Percentiles rank a stretch among this genome's conserved stretches.
Conservation (phyloP, 2,329 filamentous ascomycete genomes). For the Fusarium miscanthi region DNA sequence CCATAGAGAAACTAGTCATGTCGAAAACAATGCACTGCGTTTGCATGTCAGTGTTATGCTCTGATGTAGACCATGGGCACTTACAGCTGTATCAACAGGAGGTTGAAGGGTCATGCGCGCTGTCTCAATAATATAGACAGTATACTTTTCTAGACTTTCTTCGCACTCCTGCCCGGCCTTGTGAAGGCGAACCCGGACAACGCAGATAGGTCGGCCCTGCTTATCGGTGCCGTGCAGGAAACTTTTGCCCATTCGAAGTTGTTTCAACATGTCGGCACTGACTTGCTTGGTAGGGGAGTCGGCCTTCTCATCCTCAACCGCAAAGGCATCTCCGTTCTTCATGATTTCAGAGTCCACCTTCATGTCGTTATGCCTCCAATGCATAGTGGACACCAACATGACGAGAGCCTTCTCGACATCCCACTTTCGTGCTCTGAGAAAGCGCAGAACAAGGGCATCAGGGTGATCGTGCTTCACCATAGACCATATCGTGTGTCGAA, state of each 20-base stretch:
- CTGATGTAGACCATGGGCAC: conserved; percentile 49
- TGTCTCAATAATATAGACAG: conserved; percentile 94
- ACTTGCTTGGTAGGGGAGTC: conserved; percentile 72
- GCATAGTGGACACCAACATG: conserved; percentile 95
- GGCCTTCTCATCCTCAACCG: conserved; percentile 67
- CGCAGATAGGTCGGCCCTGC: conserved; percentile 84
- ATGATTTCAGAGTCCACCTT: conserved; percentile 92
- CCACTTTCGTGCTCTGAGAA: conserved; percentile 93
- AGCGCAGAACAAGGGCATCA: conserved; percentile 83
- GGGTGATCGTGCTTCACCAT: conserved; percentile 98
- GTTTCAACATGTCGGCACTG: conserved; percentile 81
- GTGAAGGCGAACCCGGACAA: conserved; percentile 86
- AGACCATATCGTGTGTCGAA: conserved; percentile 85
- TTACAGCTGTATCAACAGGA: conserved; percentile 90
- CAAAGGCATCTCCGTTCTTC: conserved; percentile 76
- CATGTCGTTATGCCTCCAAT: conserved; percentile 86
- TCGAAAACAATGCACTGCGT: conserved; percentile 89
- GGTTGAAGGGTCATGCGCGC: conserved; percentile 83
- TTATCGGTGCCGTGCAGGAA: conserved; percentile 91
- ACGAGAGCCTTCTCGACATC: conserved; percentile 91
- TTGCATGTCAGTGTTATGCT: conserved; percentile 34
- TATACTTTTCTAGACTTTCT: conserved; percentile 85
- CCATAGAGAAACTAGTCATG: conserved; percentile 91
- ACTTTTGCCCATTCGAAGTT: conserved; percentile 91
- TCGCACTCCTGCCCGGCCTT: conserved; percentile 84